These are phyloP conservation scores for Aspergillus fumigatiaffinis DNA, from an alignment of 2,329 filamentous ascomycete species.

Conservation along the genomic window DNA sequence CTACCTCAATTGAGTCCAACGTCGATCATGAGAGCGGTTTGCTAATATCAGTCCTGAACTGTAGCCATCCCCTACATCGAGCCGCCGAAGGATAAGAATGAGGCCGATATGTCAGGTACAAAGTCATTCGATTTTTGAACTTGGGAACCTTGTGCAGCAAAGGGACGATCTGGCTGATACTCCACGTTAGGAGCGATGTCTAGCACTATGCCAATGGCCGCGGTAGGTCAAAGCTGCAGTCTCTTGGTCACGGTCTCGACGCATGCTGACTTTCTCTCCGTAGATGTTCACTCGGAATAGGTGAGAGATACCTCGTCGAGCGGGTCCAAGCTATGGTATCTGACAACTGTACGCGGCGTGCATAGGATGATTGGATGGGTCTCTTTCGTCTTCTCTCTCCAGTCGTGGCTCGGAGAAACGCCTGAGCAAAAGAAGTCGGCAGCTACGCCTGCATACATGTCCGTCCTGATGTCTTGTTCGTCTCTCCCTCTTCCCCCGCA, in stretches of 20 bases:
- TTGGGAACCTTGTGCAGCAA: background rate
- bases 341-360: conserved; percentile 5
- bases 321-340: conserved; percentile 9
- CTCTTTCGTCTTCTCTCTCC: conserved; percentile 45
- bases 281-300: conserved; percentile 88
- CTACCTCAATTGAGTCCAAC: background rate
- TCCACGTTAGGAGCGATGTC: conserved; percentile 52
- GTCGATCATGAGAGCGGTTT: background rate
- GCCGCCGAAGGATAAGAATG: conserved; percentile 61
- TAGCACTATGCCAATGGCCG: conserved; percentile 90
- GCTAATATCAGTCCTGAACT: conserved; percentile 12
- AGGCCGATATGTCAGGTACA: conserved; percentile 67
- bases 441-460: conserved; percentile 68
- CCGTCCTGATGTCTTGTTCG: conserved; percentile 74
- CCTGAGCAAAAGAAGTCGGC: conserved; percentile 55
- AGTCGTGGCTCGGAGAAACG: conserved; percentile 47
- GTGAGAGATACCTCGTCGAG: conserved; percentile 42
- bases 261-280: conserved; percentile 15
- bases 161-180: conserved; percentile 13
- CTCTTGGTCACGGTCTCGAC: conserved; percentile 4
- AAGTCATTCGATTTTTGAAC: conserved; percentile 4
- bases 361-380: conserved; percentile 61
- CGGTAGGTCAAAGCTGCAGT: conserved; percentile 48
- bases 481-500: conserved; percentile 16
- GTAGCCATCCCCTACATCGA: conserved; percentile 85